A percentile compares a stretch with the other conserved stretches of the same genome.
These are phyloP conservation scores for Skeletonema costatum DNA, from an alignment of 108 stramenopile species.

Conservation along the genomic window DNA sequence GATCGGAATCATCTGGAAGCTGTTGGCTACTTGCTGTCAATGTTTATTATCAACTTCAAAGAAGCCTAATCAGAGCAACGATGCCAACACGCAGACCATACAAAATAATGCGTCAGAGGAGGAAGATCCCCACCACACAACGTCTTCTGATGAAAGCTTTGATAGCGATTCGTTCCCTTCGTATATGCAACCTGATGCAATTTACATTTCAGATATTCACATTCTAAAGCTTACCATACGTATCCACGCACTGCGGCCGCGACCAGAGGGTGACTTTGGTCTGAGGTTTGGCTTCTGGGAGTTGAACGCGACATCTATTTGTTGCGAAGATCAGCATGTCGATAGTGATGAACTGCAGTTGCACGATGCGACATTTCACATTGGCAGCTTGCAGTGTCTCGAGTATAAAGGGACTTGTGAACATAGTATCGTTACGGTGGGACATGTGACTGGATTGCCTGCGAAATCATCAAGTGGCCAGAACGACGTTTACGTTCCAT, in stretches of 20 bases:
- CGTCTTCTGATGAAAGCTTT: not conserved
- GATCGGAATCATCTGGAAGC: conserved; percentile 63
- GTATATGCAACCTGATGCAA: conserved; percentile 81
- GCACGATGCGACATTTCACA: conserved; percentile 56
- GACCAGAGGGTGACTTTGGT: conserved; percentile 25
- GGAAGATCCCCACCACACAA: not conserved
- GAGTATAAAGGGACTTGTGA: conserved; percentile 58
- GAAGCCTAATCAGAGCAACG: not conserved
- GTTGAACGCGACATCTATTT: conserved; percentile 42
- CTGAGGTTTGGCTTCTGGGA: conserved; percentile 77
- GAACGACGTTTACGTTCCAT: conserved; percentile 49
- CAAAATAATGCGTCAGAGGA: conserved; percentile 4
- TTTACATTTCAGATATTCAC: conserved; percentile 60
- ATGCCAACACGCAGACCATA: not conserved
- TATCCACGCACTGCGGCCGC: conserved; percentile 62
- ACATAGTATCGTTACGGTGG: conserved; percentile 37
- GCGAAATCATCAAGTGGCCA: not conserved
- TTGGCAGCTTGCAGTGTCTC: conserved; percentile 48
- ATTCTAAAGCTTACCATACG: conserved; percentile 56
- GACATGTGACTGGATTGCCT: conserved; percentile 1
- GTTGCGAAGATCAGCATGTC: conserved; percentile 56
- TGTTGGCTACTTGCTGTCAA: conserved; percentile 42
- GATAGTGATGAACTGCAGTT: conserved; percentile 46
- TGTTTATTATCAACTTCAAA: conserved; percentile 45
- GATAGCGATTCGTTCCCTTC: conserved; percentile 46